A percentile compares a stretch with the other conserved stretches of the same genome.
Conservation (phyloP, 306 rosid species). For the Pyrus bretschneideri region DNA sequence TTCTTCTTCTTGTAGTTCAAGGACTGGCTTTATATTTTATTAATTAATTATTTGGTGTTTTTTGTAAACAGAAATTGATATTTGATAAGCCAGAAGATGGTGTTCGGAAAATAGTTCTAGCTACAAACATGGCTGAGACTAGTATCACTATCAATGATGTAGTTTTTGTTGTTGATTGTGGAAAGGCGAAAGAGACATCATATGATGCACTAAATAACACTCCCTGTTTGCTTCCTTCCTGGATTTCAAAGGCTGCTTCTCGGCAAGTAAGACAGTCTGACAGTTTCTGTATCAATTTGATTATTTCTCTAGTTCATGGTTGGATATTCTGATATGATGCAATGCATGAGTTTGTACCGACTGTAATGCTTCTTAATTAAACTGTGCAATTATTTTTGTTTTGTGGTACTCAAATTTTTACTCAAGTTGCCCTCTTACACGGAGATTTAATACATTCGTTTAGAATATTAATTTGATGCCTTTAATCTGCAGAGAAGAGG, state of each 20-base stretch:
- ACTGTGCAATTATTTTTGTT: not conserved
- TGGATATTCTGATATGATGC: not conserved
- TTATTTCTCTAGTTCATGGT: not conserved
- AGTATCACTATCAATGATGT: conserved; percentile 61
- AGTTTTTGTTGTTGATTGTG: conserved; percentile 57
- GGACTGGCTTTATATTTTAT: not conserved
- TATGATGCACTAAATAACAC: conserved; percentile 67
- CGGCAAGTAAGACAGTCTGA: conserved; percentile 37
- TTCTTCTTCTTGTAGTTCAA: not conserved
- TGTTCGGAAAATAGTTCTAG: conserved; percentile 53
- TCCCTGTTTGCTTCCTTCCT: conserved; percentile 59
- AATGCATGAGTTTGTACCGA: not conserved
- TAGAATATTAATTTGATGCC: not conserved
- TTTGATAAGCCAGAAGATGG: conserved; percentile 49
- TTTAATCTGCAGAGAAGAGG: conserved; percentile 79
- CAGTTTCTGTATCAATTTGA: not conserved
- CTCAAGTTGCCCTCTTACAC: not conserved
- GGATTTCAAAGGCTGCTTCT: conserved; percentile 62
- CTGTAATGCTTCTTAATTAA: not conserved
- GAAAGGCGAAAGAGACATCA: conserved; percentile 58
- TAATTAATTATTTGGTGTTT: not conserved
- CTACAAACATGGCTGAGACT: conserved; percentile 65
- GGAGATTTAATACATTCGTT: not conserved
- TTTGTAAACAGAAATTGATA: conserved; percentile 40
- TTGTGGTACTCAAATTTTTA: not conserved